Conservation (phyloP, 768 basidiomycete genomes). For the Panaeolus papilionaceus region DNA sequence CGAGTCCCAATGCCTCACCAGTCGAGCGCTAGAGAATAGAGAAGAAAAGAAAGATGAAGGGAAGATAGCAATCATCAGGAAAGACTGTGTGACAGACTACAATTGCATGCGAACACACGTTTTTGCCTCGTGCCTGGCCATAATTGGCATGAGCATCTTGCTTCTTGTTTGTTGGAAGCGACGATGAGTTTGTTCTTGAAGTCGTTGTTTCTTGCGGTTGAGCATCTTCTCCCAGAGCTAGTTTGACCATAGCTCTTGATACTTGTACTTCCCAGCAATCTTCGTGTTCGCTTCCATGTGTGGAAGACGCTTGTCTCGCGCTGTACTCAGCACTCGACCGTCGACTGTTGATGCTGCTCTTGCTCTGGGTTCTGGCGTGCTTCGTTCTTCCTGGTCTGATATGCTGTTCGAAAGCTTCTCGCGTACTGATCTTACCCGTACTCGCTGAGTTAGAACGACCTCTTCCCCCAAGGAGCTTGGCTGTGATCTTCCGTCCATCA, state of each 20-base stretch:
- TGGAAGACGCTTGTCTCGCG: conserved; percentile 49
- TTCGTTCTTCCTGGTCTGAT: conserved; percentile 18
- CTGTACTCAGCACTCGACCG: conserved; percentile 66
- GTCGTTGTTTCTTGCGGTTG: conserved; percentile 27
- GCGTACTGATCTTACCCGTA: conserved; percentile 5
- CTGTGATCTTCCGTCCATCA: background rate
- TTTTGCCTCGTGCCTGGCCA: conserved; percentile 46
- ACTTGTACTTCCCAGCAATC: conserved; percentile 65
- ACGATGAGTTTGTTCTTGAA: conserved; percentile 16
- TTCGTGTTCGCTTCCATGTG: conserved; percentile 36
- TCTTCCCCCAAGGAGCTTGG: background rate
- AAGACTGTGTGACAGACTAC: conserved; percentile 29
- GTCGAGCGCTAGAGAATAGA: conserved; percentile 35
- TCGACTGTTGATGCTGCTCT: conserved; percentile 43
- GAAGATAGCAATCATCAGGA: conserved; percentile 36
- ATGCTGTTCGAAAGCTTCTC: conserved; percentile 12
- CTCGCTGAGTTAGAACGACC: conserved; percentile 5
- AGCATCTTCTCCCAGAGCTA: conserved; percentile 47
- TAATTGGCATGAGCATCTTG: conserved; percentile 34
- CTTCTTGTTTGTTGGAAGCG: conserved; percentile 27
- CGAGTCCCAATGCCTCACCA: conserved; percentile 35
- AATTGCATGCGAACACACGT: conserved; percentile 41
- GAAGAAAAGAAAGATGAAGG: conserved; percentile 29
- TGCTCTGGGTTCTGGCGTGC: conserved; percentile 40
- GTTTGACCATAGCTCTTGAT: conserved; percentile 57